Evolutionary conservation across 2,329 filamentous ascomycete species (phyloP), one percentile per base, ranked within the genome.

Genomic region (Ceratocystis eucalypticola): DNA sequence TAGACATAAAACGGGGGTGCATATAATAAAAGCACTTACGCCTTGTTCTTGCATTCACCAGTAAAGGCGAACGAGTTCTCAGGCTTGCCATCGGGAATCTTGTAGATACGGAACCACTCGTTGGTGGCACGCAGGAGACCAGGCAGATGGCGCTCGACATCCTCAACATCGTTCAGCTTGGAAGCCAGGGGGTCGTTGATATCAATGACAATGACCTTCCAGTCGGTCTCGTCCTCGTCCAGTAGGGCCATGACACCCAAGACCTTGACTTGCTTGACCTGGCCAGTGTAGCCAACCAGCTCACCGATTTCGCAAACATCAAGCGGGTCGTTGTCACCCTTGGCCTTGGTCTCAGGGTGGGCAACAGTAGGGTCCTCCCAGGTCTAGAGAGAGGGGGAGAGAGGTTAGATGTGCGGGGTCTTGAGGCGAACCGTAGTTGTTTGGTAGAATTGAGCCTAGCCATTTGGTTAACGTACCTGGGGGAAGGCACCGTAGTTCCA

Each of bases 81-180:
- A 74, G 93, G 92, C 91, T 99, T 99, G 84, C 94, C 94, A 76
- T 99, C 94, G 76, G 94, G 94, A 80, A 99, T 99, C 85, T 99
- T 99, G 88, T 99, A 99, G 86, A 99, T 99, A 79, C 94, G 91
- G 91, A 99, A 99, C 94, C 94, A 99, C 84, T 99, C 94, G 76
- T 99, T 99, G 76, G 93, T 97, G 76, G 94, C 94, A 72, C 94
- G 89, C 77, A 99, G 85, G 68, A 99, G 90, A 73, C 94, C 94
- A 69, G 94, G 94, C 68, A 99, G 87, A 82, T 97, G 94, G 76
- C 93, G 88, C 85, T 99, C 94, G 72, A 99, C 94, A 76, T 99
- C 94, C 85, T 97, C 94, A 70, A 97, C 88, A 77, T 97, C 93
- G 81, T 99, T 93, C 76, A 99, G 88, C 86, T 96, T 96, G 75